These are phyloP conservation scores for Globisporangium nagaii DNA, from an alignment of 352 stramenopile species.

Conservation along the genomic window DNA sequence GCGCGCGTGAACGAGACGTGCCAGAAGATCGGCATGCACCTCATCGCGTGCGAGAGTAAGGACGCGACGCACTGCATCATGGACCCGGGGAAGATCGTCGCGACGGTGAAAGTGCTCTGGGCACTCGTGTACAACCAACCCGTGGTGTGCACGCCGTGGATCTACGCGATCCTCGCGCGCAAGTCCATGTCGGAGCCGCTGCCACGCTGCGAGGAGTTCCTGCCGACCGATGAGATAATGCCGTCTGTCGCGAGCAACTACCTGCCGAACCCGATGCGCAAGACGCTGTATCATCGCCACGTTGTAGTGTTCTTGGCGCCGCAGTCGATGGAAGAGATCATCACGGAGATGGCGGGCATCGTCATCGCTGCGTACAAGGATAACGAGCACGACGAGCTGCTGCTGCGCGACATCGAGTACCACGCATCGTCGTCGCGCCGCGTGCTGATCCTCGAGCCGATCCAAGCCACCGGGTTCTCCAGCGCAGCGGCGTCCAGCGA, in stretches of 20 bases:
- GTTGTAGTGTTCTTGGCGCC: slow-evolving; percentile 67
- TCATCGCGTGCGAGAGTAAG: slow-evolving; percentile 46
- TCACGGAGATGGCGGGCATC: slow-evolving; percentile 68
- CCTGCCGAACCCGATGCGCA: slow-evolving; percentile 66
- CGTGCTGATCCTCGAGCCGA: slow-evolving; percentile 61
- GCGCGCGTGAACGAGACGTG: slow-evolving; percentile 66
- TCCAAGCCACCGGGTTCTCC: slow-evolving; percentile 44
- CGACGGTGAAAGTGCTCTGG: slow-evolving; percentile 84
- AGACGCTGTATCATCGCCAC: slow-evolving; percentile 68
- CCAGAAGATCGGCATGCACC: slow-evolving; percentile 77
- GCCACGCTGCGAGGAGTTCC: slow-evolving; percentile 68
- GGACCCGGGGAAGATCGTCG: slow-evolving; percentile 74
- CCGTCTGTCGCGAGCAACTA: slow-evolving; percentile 60
- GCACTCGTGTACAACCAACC: slow-evolving; percentile 81
- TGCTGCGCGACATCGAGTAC: slow-evolving; percentile 55
- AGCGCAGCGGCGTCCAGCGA: slow-evolving; percentile 51
- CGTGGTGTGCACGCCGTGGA: slow-evolving; percentile 76
- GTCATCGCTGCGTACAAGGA: slow-evolving; percentile 57
- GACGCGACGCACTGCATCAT: slow-evolving; percentile 83
- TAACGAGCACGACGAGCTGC: slow-evolving; percentile 37
- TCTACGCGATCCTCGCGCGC: slow-evolving; percentile 71
- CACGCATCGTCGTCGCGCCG: slow-evolving; percentile 34
- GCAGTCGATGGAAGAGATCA: slow-evolving; percentile 74
- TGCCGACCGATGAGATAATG: slow-evolving; percentile 53
- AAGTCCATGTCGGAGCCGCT: slow-evolving; percentile 69